Evolutionary conservation across 768 basidiomycete genomes (phyloP), one percentile per base, ranked within the genome.

Genomic region (Tephrocybe sp.): DNA sequence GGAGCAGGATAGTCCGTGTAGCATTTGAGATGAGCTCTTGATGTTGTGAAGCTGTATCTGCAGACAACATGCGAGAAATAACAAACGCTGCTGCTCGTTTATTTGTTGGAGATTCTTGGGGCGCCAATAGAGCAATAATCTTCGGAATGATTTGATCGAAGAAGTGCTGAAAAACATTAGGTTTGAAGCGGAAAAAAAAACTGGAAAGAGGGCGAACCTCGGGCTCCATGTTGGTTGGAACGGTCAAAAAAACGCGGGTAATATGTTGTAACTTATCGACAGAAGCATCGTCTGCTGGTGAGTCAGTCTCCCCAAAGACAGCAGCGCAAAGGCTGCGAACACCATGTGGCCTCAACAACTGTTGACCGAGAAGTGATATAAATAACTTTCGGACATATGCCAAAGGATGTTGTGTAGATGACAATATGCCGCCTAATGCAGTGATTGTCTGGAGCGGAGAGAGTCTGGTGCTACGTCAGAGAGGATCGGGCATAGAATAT

Each of bases 261-360:
- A 92, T 72, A 49, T 85, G 84, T 52, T 92, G 86, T 23, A 93
- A 72, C 62, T 87, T 89, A 53, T 87, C 81, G 4, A 89, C 60
- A 2, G 76, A 74, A 2, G 78, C 72, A 47, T 83, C 80, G 4
- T 80, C 80, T 7, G 65, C 71, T 1, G 60, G 57, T 0, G 66
- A 62, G 16, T 82, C 80, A 32, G 78, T 78, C 38, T 84, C 85
- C 1, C 84, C 82, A 47, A 92, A 84, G 1, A 91, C 70, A 9
- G 87, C 85, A 9, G 76, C 73, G 55, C 80, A 84, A 16, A 93
- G 74, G 0, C 87, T 88, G 23, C 72, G 73, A 1, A 92, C 74
- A 1, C 92, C 92, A 19, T 82, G 78, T 0, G 83, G 79, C 17
- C 87, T 81, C 17, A 89, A 67, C 9, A 93, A 66, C 61, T 91